phyloP scores from a whole-genome alignment of 202 grass and related monocot genomes.

The Eragrostis tef region DNA sequence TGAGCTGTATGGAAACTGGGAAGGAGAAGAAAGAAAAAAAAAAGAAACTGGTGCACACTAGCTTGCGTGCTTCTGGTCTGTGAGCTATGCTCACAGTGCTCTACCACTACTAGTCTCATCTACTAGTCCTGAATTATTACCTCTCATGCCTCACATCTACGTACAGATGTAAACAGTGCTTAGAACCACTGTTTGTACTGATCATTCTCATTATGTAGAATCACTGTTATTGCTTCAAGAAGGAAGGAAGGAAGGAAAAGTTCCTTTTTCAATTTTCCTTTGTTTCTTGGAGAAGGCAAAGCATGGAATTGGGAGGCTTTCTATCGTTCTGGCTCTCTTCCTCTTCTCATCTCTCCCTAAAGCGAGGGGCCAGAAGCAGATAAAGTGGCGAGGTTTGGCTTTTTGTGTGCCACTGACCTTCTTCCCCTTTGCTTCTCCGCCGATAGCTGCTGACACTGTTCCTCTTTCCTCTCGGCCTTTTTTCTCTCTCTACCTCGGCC shows the following conservation, averaged over 20 bases:
- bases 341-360: background rate
- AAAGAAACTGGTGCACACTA: background rate
- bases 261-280: background rate
- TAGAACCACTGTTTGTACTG: background rate
- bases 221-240: background rate
- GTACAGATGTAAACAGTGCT: background rate
- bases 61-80: background rate
- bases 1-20: background rate
- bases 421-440: constrained; percentile 33
- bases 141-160: background rate
- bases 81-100: background rate
- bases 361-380: constrained; percentile 33
- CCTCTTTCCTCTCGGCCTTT: constrained; percentile 1
- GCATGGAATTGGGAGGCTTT: background rate
- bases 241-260: background rate
- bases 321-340: background rate
- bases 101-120: background rate
- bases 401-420: constrained; percentile 38
- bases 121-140: background rate
- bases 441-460: constrained; percentile 36
- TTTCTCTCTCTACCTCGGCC: constrained; percentile 6
- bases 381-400: constrained; percentile 36
- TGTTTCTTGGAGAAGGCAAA: background rate
- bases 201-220: constrained; percentile 1
- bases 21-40: background rate